phyloP scores from a whole-genome alignment of 352 stramenopile species.

The Phytophthora palmivora region DNA sequence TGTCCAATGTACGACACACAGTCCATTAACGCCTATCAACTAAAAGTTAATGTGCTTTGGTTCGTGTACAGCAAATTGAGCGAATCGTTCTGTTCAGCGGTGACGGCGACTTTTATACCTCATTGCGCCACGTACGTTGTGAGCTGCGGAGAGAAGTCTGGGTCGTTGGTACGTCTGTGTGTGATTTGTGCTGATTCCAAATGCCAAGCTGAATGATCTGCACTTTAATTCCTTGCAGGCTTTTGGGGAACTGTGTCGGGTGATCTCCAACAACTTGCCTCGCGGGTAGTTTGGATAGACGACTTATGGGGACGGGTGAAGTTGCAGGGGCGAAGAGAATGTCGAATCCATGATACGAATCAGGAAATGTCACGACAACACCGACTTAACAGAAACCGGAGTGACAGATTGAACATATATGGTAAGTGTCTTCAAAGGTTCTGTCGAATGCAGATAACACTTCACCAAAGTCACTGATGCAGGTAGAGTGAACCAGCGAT shows the following conservation, averaged over 20 bases:
- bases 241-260: conserved; percentile 60
- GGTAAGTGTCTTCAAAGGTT: no score
- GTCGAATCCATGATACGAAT: neutral
- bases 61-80: conserved; percentile 5
- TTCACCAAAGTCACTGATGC: no score
- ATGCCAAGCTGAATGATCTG: neutral
- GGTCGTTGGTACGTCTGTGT: conserved; percentile 54
- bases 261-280: conserved; percentile 68
- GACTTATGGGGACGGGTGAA: conserved; percentile 53
- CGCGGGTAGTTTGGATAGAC: conserved; percentile 65
- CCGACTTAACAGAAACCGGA: neutral
- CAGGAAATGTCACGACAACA: no score
- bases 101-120: conserved; percentile 80
- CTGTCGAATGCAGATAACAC: no score
- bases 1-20: conserved; percentile 47
- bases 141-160: conserved; percentile 69
- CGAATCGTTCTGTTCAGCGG: conserved; percentile 30
- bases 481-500: neutral
- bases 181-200: neutral
- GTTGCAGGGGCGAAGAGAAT: neutral
- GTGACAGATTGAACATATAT: neutral
- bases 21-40: no score
- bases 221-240: conserved; percentile 32
- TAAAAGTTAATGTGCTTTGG: neutral
- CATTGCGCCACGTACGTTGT: conserved; percentile 67